These are phyloP conservation scores for Exophiala viscosa DNA, from an alignment of 2,329 filamentous ascomycete species.

Conservation along the genomic window DNA sequence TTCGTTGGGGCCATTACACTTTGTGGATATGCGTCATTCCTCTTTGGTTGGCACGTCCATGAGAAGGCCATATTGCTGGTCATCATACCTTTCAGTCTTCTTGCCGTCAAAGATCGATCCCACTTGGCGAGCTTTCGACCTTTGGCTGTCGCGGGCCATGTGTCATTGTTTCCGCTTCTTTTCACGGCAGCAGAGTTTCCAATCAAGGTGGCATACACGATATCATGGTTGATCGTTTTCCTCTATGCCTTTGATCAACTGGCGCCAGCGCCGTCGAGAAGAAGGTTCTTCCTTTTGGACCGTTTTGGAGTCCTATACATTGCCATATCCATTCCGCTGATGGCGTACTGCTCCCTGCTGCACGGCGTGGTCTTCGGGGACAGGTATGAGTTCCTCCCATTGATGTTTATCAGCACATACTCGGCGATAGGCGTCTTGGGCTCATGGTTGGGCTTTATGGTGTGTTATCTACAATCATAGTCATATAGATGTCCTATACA, in stretches of 20 bases:
- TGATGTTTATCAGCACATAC: conserved; percentile 97
- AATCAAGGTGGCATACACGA: conserved; percentile 87
- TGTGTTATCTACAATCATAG: conserved; percentile 73
- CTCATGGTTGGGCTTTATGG: conserved; percentile 91
- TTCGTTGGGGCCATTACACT: conserved; percentile 88
- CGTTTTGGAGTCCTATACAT: conserved; percentile 88
- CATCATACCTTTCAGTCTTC: conserved; percentile 90
- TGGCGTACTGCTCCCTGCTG: conserved; percentile 79
- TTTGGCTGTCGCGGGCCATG: conserved; percentile 86
- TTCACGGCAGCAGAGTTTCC: conserved; percentile 92
- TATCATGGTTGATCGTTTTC: conserved; percentile 86
- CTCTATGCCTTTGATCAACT: conserved; percentile 81
- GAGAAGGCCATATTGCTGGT: conserved; percentile 94
- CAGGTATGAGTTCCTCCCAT: conserved; percentile 80
- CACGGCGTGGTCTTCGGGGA: conserved; percentile 81
- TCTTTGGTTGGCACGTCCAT: conserved; percentile 98
- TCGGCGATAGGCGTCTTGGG: conserved; percentile 90
- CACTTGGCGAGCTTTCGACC: conserved; percentile 90
- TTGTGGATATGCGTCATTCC: conserved; percentile 91
- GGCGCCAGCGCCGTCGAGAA: conserved; percentile 73
- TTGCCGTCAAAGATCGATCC: conserved; percentile 83
- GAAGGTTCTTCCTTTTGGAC: conserved; percentile 86
- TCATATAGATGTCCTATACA: conserved; percentile 3
- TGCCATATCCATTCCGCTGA: conserved; percentile 79
- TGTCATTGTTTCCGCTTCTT: conserved; percentile 88